Evolutionary conservation across 306 rosid genomes (phyloP).

Genomic region (Herpetospermum pedunculosum): DNA sequence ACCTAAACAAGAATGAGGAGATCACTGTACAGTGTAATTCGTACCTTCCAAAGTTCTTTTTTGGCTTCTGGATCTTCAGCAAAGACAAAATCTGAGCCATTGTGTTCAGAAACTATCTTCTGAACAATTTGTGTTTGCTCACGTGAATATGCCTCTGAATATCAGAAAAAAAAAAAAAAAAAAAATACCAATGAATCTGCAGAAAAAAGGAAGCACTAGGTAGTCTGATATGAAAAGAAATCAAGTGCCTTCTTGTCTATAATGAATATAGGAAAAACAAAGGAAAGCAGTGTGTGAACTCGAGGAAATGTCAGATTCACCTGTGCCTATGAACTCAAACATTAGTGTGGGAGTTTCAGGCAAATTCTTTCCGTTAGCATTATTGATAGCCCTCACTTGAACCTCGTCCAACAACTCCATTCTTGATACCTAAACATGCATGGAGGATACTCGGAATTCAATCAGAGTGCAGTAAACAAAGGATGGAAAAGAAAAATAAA

Average conservation of each 20-base stretch:
- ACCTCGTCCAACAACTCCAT: conserved; percentile 94
- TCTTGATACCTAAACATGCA: conserved; percentile 66
- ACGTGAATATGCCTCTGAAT: conserved; percentile 81
- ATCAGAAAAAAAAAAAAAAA: background rate
- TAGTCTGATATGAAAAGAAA: background rate
- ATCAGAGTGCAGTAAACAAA: conserved; percentile 7
- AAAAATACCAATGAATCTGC: conserved; percentile 6
- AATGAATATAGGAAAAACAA: conserved; percentile 1
- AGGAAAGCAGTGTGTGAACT: conserved; percentile 3
- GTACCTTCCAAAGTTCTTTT: conserved; percentile 89
- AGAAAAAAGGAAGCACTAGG: background rate
- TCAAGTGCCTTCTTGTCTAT: background rate
- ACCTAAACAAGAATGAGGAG: background rate
- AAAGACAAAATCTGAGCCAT: conserved; percentile 88
- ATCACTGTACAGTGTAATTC: background rate
- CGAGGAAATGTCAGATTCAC: conserved; percentile 20
- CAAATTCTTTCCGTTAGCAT: conserved; percentile 77
- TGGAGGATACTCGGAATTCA: background rate
- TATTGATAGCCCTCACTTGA: conserved; percentile 79
- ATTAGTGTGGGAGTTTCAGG: conserved; percentile 75
- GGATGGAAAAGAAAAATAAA: background rate
- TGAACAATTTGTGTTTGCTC: conserved; percentile 88
- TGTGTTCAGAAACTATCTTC: conserved; percentile 65
- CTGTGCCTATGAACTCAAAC: conserved; percentile 96
- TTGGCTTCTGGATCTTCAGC: conserved; percentile 83